Evolutionary conservation across 345 rosid species (phyloP).

Genomic region (Citrus mangshanensis): DNA sequence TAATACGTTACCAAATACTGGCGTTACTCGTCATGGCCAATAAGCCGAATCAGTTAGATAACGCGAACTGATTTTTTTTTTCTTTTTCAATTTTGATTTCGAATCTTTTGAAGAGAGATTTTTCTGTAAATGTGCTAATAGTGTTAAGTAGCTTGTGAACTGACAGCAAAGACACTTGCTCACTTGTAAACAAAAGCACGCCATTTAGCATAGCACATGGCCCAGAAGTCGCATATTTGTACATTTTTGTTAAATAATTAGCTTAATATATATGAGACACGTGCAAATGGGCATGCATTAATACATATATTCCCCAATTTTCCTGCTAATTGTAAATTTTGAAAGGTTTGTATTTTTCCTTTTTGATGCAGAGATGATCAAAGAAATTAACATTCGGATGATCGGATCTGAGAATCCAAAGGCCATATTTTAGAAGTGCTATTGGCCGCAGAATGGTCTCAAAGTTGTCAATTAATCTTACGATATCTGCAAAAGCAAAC

Average conservation of each 20-base stretch:
- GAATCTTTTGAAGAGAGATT: not conserved
- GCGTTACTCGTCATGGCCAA: not conserved
- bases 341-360: not conserved
- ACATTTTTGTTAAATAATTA: not conserved
- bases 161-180: conserved; percentile 1
- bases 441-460: not conserved
- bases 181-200: not conserved
- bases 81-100: not conserved
- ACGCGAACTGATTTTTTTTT: not conserved
- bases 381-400: not conserved
- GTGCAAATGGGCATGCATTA: not conserved
- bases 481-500: not conserved
- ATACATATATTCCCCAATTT: not conserved
- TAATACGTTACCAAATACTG: not conserved
- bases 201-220: not conserved
- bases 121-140: not conserved
- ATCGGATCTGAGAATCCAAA: not conserved
- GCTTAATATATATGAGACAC: not conserved
- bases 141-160: not conserved
- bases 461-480: not conserved
- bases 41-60: too few relatives aligned
- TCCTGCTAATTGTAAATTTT: not conserved
- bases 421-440: not conserved
- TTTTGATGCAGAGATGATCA: not conserved
- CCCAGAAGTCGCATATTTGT: not conserved